Conservation (phyloP, 176 grass and related monocot genomes). For the Musa troglodytarum region DNA sequence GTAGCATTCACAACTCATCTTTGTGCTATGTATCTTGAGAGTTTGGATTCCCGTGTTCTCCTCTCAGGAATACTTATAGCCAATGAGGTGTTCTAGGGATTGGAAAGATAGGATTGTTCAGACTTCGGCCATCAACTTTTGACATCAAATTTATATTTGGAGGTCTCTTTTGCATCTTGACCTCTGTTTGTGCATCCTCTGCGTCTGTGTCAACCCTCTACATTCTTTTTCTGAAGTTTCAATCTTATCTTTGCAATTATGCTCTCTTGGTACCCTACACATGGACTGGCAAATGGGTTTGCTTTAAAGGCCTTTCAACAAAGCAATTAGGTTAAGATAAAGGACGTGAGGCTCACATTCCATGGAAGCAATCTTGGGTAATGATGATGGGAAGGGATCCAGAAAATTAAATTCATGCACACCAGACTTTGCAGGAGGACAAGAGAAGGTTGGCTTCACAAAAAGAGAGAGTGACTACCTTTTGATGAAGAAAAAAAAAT, state of each 20-base stretch:
- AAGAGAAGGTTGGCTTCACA: too few relatives aligned
- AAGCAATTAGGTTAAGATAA: neutral
- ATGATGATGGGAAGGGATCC: neutral
- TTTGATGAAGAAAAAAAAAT: neutral
- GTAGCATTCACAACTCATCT: too few relatives aligned
- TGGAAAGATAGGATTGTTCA: neutral
- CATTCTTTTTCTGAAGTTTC: neutral
- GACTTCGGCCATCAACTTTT: neutral
- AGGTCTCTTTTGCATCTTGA: neutral
- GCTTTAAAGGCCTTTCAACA: neutral
- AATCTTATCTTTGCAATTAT: conserved; percentile 1
- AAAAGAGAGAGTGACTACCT: neutral
- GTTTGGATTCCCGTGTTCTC: neutral
- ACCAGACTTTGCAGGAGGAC: too few relatives aligned
- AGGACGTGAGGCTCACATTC: neutral
- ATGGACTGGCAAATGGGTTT: neutral
- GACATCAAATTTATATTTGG: neutral
- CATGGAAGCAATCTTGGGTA: neutral
- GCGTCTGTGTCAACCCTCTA: neutral
- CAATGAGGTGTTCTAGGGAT: too few relatives aligned
- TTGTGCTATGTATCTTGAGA: too few relatives aligned
- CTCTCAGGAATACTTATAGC: too few relatives aligned
- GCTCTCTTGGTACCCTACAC: neutral
- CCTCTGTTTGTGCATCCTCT: neutral
- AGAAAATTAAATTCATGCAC: too few relatives aligned